Base-by-base conservation (phyloP, 495 filamentous ascomycete species). In the Aspergillus bridgeri region DNA sequence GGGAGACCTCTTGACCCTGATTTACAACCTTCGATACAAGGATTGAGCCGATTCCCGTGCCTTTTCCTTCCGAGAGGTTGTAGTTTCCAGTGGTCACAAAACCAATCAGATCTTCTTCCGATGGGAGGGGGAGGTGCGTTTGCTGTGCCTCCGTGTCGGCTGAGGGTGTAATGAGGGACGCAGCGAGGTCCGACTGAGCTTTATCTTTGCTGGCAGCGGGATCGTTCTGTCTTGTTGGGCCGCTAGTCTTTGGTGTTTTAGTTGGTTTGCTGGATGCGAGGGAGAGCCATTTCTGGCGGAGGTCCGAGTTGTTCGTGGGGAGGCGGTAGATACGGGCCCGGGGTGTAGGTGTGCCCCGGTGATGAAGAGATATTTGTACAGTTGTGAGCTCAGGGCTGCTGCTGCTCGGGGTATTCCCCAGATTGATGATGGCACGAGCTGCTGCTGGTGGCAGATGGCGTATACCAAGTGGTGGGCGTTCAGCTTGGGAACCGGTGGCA, bases 51-150 rank as follows among this genome's bases (percentile, higher is more conserved):
- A 98, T 79, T 0, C 86, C 92, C 21, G 86, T 86, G 0, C 85
- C 87, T 64, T 79, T 81, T 2, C 93, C 94, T 57, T 91, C 83
- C 6, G 83, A 85, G 3, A 97, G 77, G 60, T 89, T 89, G 60
- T 87, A 96, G 51, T 89, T 87, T 2, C 93, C 94, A 2, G 86
- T 89, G 21, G 91, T 96, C 20, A 97, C 86, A 67, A 96, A 98
- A 0, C 94, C 94, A 42, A 98, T 88, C 25, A 97, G 75, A 65
- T 96, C 90, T 15, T 82, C 79, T 58, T 89, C 88, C 1, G 74
- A 71, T 0, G 94, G 94, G 5, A 89, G 83, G 1, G 82, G 65
- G 0, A 89, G 83, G 57, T 89, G 84, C 0, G 79, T 79, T 20
- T 78, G 65, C 5, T 72, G 75, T 29, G 70, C 58, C 68, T 77